Evolutionary conservation across 805 yeast species (phyloP).

Genomic region (Isabelozyma rhagii): DNA sequence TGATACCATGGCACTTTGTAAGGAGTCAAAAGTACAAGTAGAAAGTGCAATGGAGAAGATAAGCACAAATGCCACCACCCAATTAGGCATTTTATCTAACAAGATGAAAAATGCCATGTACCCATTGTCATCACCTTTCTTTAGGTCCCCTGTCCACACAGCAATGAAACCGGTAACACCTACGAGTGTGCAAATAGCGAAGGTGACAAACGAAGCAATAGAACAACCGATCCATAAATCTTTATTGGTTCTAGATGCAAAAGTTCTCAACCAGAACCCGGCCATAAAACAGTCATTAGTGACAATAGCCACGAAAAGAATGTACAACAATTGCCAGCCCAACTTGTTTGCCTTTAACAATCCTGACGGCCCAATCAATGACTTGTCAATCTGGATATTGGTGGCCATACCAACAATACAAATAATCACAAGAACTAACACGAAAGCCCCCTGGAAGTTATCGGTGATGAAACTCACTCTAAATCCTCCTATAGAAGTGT

Average conservation of each 20-base stretch:
- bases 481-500: slow-evolving; percentile 88
- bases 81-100: slow-evolving; percentile 68
- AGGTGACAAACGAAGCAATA: slow-evolving; percentile 67
- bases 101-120: slow-evolving; percentile 70
- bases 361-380: slow-evolving; percentile 62
- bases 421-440: slow-evolving; percentile 61
- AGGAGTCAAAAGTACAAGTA: slow-evolving; percentile 85
- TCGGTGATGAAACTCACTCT: slow-evolving; percentile 85
- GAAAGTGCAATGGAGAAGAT: slow-evolving; percentile 73
- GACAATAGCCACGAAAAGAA: slow-evolving; percentile 78
- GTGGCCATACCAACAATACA: slow-evolving; percentile 79
- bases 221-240: slow-evolving; percentile 75
- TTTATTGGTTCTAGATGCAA: slow-evolving; percentile 75
- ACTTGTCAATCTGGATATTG: slow-evolving; percentile 60
- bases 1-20: slow-evolving; percentile 86
- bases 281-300: slow-evolving; percentile 88
- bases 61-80: slow-evolving; percentile 83
- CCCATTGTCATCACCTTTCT: slow-evolving; percentile 53
- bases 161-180: slow-evolving; percentile 87
- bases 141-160: slow-evolving; percentile 79
- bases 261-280: slow-evolving; percentile 93
- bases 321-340: slow-evolving; percentile 89
- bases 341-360: slow-evolving; percentile 63
- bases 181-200: slow-evolving; percentile 62
- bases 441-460: slow-evolving; percentile 76